Base-by-base conservation (phyloP, 1,284 basidiomycete species). In the Crocinoboletus sp. region DNA sequence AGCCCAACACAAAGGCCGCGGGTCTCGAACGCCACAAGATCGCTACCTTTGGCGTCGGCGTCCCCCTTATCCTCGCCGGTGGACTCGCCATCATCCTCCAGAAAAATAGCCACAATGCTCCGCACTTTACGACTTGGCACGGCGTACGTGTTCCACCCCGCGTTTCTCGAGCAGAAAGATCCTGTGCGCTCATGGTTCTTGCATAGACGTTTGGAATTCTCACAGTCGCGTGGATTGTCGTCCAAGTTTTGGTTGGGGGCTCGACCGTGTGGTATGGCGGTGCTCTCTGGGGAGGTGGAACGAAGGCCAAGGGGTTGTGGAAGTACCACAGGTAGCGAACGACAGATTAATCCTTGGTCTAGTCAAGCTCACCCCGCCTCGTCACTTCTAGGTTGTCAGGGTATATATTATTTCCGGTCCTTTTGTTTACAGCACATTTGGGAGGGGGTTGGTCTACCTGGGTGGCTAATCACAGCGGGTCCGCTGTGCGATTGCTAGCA, bases 231-330 rank as follows among this genome's bases (percentile, higher is more conserved):
- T 83, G 81, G 77, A 63, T 87, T 30, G 23, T 78, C 13, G 42
- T 72, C 17, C 84, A 87, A 55, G 62, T 74, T 10, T 49, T 69
- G 12, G 6, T 85, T 0, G 84, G 84, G 9, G 81, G 71, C 2
- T 80, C 72, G 12, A 85, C 81, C 42, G 82, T 87, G 11, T 87
- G 84, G 84, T 79, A 74, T 49, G 69, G 66, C 12, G 84, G 84
- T 11, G 69, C 67, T 9, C 67, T 71, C 1, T 82, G 86, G 55
- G 83, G 84, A 13, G 83, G 84, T 3, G 78, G 77, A 15, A 62
- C 69, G 41, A 79, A 74, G 60, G 82, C 84, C 19, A 88, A 84
- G 58, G 57, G 65, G 0, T 41, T 85, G n/a, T 87, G 84, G 82
- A 87, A 86, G 58, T 87, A 85, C 50, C 84, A 88, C 55, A 69